These are phyloP conservation scores for Fragaria iinumae DNA, from an alignment of 306 rosid species.

Conservation along the genomic window DNA sequence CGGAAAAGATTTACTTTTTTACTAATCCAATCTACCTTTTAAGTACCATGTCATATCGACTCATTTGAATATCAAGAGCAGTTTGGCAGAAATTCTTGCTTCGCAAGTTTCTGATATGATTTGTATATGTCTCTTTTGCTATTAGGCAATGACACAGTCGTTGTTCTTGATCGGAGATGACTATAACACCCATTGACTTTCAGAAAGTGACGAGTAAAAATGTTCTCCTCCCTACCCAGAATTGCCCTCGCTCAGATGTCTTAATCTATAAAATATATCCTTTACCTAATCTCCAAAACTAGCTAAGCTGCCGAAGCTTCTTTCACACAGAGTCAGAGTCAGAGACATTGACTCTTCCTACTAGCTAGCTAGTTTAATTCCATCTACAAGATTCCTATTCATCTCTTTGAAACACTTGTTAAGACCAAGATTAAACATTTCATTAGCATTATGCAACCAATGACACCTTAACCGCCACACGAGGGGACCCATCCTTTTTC, in stretches of 20 bases:
- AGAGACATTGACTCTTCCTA: background rate
- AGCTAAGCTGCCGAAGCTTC: conserved; percentile 23
- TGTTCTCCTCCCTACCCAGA: conserved; percentile 29
- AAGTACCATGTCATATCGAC: background rate
- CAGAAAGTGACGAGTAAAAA: background rate
- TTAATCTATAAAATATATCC: background rate
- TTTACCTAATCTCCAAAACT: background rate
- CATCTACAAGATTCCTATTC: background rate
- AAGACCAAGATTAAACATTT: conserved; percentile 7
- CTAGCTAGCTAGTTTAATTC: background rate
- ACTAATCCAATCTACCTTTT: background rate
- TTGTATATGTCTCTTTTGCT: too few species aligned
- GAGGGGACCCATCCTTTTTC: background rate
- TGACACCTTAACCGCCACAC: conserved; percentile 30
- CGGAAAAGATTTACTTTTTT: background rate
- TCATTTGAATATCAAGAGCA: background rate
- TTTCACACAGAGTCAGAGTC: conserved; percentile 6
- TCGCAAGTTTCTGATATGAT: background rate
- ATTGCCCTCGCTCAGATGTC: background rate
- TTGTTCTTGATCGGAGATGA: background rate
- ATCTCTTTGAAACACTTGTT: conserved; percentile 5
- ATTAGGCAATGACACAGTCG: conserved; percentile 24
- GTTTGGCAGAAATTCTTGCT: background rate
- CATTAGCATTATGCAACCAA: background rate
- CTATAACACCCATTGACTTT: conserved; percentile 32